Evolutionary conservation across 805 yeast genomes (phyloP).

Genomic region (Jamesozyma hellenica): DNA sequence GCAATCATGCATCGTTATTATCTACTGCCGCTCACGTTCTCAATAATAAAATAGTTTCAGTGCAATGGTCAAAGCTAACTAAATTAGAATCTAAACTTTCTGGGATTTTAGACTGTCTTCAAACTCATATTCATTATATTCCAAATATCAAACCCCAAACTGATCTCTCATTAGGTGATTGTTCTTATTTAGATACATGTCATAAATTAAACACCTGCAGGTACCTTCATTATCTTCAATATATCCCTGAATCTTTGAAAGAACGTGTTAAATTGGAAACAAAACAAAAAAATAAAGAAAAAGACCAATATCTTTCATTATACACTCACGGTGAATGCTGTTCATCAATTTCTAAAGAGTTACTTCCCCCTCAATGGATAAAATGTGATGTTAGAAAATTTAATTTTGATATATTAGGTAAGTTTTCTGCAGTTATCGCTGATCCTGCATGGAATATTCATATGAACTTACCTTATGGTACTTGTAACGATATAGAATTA

Average conservation of each 20-base stretch:
- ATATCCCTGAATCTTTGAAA: slow-evolving; percentile 28
- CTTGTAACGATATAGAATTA: slow-evolving; percentile 69
- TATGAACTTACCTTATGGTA: slow-evolving; percentile 71
- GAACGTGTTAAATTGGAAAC: slow-evolving; percentile 13
- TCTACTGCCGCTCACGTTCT: slow-evolving; percentile 16
- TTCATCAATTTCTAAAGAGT: slow-evolving; percentile 26
- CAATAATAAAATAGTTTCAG: slow-evolving; percentile 22
- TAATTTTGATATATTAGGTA: slow-evolving; percentile 63
- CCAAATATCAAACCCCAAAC: slow-evolving; percentile 52
- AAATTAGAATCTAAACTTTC: slow-evolving; percentile 14
- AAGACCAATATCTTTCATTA: slow-evolving; percentile 18
- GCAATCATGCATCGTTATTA: slow-evolving; percentile 14
- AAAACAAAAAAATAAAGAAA: slow-evolving; percentile 14
- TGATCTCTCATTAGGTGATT: slow-evolving; percentile 69
- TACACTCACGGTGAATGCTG: slow-evolving; percentile 31
- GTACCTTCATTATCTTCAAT: slow-evolving; percentile 62
- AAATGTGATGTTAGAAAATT: slow-evolving; percentile 70
- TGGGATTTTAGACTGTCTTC: slow-evolving; percentile 25
- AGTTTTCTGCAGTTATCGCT: slow-evolving; percentile 74
- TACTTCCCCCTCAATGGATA: slow-evolving; percentile 71
- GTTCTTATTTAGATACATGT: slow-evolving; percentile 90
- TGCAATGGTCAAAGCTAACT: slow-evolving; percentile 20
- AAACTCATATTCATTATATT: slow-evolving; percentile 40
- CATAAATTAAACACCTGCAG: slow-evolving; percentile 75
- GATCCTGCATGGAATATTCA: slow-evolving; percentile 98